Base-by-base conservation (phyloP, 2,329 filamentous ascomycete species). In the Fusarium incarnatum region DNA sequence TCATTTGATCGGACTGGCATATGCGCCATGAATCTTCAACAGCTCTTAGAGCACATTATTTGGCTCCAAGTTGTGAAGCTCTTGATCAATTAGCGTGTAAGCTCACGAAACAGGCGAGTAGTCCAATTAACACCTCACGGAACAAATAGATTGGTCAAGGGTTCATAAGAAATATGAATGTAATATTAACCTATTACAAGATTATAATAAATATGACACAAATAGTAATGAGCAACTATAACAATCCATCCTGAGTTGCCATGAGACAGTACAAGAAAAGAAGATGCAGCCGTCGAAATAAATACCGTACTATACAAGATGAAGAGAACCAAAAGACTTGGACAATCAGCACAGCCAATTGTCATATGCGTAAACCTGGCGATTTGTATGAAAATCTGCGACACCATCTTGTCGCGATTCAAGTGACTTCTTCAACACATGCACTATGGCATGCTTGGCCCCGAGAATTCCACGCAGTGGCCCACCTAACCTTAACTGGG, bases 391-490 rank as follows among this genome's bases (percentile, higher is more conserved):
- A 12, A 53, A 46, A 2, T 53, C 44, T 0, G 20, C 46, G 3
- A 67, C 16, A 3, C 42, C 45, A 30, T 67, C 30, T 11, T 40
- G 7, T 25, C 25, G 20, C 0, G 15, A 7, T 2, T n/a, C 50
- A 67, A 18, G 11, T 3, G 2, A 30, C 25, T 6, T 56, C 16
- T 5, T 70, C 34, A 6, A 70, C 30, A 15, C 67, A 68, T 2
- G 44, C 54, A 3, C 47, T 37, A 7, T 46, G 67, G 7, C 67
- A 70, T 5, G 10, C 25, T 12, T 62, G n/a, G 2, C 40, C 63
- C 16, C 42, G 9, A 1, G 10, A 20, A 4, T 62, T 68, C 12
- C 59, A 18, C 0, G 15, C 3, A 10, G 3, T 15, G 8, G 20
- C 40, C 44, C 4, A 64, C 42, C 9, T 22, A 16, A 20, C 30